Base-by-base conservation (phyloP, 1,284 basidiomycete species). In the Fomitopsis schrenkii region DNA sequence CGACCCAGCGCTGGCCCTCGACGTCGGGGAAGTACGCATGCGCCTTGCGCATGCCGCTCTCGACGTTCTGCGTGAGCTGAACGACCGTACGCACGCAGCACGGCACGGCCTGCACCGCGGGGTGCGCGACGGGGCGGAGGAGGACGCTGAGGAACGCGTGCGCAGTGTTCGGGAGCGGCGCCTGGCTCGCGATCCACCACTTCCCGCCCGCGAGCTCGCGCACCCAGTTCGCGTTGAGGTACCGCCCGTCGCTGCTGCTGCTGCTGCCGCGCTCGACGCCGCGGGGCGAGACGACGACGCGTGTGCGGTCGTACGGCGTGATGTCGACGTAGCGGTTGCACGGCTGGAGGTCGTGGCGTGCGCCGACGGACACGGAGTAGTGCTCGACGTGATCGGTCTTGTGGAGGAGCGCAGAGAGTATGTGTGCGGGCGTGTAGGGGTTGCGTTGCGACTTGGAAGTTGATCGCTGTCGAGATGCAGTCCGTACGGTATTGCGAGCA, bases 221-320 rank as follows among this genome's bases (percentile, higher is more conserved):
- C 17, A 94, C 86, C 88, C 91, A 94, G 68, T 83, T 91, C n/a
- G 89, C 93, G 67, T 95, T 94, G 35, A 95, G 71, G 72, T 95
- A 95, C 59, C 83, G 75, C 12, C 76, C 81, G 9, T 71, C 67
- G 55, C 6, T 56, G 19, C 46, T 64, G 60, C 5, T 58, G 38
- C 57, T 64, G n/a, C n/a, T n/a, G 46, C 17, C 65, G 28, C 52
- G 60, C 61, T 61, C 65, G 60, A 63, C 64, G 50, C 62, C 74
- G 44, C 62, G 66, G 46, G 60, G 66, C 67, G 28, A 74, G 12
- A 87, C 79, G 12, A 82, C 70, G 28, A 92, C 85, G 9, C 90
- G 82, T 1, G 90, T 94, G 58, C 88, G 81, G 73, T 95, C 90
- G 71, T 93, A 95, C 0, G 93, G 90, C 56, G 83, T 76, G 57